Evolutionary conservation across 1,139 yeast genomes (phyloP).

Genomic region (Zygoascus meyerae): DNA sequence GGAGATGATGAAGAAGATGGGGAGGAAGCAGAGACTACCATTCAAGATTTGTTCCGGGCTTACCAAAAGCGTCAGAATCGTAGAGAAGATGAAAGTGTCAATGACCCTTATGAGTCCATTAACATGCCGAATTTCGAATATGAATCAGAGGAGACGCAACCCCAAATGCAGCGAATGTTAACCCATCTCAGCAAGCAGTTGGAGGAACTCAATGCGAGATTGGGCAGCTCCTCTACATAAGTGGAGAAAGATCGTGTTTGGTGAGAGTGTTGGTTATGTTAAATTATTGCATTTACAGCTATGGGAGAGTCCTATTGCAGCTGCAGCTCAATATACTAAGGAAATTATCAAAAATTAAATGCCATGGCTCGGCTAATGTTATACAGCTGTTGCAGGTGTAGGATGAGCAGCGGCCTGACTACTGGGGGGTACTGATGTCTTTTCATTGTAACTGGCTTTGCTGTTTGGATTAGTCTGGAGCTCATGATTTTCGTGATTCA

Average conservation of each 20-base stretch:
- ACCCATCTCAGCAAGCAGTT: slow-evolving; percentile 1
- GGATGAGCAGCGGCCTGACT: not conserved
- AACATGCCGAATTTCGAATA: not conserved
- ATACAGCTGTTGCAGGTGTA: slow-evolving; percentile 2
- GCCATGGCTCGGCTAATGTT: not conserved
- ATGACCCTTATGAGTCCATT: not conserved
- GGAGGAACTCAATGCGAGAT: not conserved
- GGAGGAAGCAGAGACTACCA: slow-evolving; percentile 12
- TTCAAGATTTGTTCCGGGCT: slow-evolving; percentile 8
- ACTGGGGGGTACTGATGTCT: not conserved
- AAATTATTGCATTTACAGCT: not conserved
- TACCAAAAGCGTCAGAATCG: not conserved
- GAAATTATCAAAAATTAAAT: not conserved
- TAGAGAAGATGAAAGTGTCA: not conserved
- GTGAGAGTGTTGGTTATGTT: not conserved
- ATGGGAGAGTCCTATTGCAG: not conserved
- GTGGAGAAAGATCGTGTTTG: too few relatives aligned
- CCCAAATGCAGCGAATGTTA: slow-evolving; percentile 6
- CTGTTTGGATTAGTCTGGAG: not conserved
- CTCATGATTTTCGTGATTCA: slow-evolving; percentile 5
- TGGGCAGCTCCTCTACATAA: not conserved
- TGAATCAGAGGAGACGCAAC: not conserved
- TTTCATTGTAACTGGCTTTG: not conserved
- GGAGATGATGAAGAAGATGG: slow-evolving; percentile 13
- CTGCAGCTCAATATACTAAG: not conserved